Base-by-base conservation (phyloP, 2,329 filamentous ascomycete species). In the Penicillium decumbens region DNA sequence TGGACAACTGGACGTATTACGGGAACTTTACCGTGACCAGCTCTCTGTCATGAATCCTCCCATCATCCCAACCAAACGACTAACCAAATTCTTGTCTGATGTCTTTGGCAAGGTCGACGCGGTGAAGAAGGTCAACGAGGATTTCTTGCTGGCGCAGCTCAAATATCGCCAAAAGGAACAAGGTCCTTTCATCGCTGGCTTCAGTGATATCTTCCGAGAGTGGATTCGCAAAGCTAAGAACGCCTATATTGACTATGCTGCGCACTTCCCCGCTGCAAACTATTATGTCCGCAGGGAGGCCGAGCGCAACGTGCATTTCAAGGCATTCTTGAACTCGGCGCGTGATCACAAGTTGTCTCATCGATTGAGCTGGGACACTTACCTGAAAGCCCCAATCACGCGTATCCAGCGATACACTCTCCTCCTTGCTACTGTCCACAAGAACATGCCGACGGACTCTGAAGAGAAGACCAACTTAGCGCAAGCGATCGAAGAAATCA, bases 91-190 rank as follows among this genome's bases (percentile, higher is more conserved):
- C 68, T 71, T 97, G 51, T 77, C 78, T 13, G 85, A 87, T 32
- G 92, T 96, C 0, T 98, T 98, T 68, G 90, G 93, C 44, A 93
- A 89, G 63, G 83, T 93, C 1, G 92, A 97, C 56, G 82, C 84
- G 0, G 88, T 98, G 30, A 88, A 92, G 65, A 83, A 86, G 58
- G 89, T 91, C 60, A 97, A 97, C 70, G 93, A 95, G 68, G 91
- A 96, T 55, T 86, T 93, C 67, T 80, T 98, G 18, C 75, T 98
- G 23, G 87, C 92, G 1, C 92, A 96, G 68, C 80, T 98, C 61
- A 97, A 97, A 65, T 98, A 97, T 67, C 84, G 93, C 24, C 93
- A 98, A 68, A 88, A 93, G 63, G 93, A 97, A 66, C 92, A 98
- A 72, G 93, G 93, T 0, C 93, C 93, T 0, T 98, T 90, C 84